Base-by-base conservation (phyloP, 805 yeast genomes). In the Candida ortonii region DNA sequence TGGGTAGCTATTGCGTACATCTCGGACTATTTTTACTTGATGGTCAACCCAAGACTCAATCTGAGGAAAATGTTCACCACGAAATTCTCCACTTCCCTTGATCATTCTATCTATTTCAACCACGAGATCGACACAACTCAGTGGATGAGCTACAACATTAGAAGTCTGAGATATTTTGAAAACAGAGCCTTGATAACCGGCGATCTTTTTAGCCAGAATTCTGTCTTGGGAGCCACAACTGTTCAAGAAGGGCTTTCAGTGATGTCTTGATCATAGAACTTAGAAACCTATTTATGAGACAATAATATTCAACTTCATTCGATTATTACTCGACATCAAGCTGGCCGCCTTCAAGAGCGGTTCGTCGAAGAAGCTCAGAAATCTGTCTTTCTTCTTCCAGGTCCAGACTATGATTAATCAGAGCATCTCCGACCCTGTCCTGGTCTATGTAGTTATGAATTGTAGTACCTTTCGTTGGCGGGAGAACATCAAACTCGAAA, bases 401-500 rank as follows among this genome's bases (percentile, higher is more conserved):
- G 21, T 47, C 53, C 24, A 47, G 12, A 21, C 51, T 43, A 16
- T 44, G 44, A 10, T 43, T 38, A 27, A 55, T 40, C 31, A 72
- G 54, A 4, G 70, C 67, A 4, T 68, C 59, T 2, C 71, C 68
- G 29, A 73, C 61, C 14, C 68, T 46, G 24, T 67, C 65, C 30
- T 68, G 72, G 47, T 73, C 75, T 12, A 73, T 67, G 46, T 67
- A 65, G 39, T 69, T 65, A 16, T 62, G 51, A 22, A 71, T 53
- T n/a, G 55, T 53, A 2, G 63, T 70, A 14, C 78, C 76, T 6
- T 60, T 57, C 13, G 48, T 49, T 1, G 94, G 93, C 2, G 94
- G 89, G 15, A 84, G 54, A 2, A 81, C 71, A 55, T 84, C 94
- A 51, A 72, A 84, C 46, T 84, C 94, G 50, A 65, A 76, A 11